Evolutionary conservation across 164 flowering plant species (phyloP).

Genomic region (Santalum album): DNA sequence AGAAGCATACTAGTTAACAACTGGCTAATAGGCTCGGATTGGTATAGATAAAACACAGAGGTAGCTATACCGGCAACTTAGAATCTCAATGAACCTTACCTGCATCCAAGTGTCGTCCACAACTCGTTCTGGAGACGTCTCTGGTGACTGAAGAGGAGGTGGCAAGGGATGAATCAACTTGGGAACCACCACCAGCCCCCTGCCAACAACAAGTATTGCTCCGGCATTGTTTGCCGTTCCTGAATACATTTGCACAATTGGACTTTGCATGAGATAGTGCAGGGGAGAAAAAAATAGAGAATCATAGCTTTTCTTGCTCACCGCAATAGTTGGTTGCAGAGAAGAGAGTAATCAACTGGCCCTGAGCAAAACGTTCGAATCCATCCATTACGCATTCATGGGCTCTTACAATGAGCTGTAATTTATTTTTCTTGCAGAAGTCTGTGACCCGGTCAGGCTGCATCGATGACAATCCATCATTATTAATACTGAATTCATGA

Average conservation of each 20-base stretch:
- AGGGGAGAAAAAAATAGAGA: background rate
- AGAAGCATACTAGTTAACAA: background rate
- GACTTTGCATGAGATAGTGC: conserved; percentile 2
- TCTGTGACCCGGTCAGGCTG: conserved; percentile 98
- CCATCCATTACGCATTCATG: conserved; percentile 99
- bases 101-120: conserved; percentile 91
- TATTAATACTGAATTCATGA: too few relatives aligned
- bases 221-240: conserved; percentile 99
- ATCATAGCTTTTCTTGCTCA: conserved; percentile 18
- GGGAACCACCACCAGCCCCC: conserved; percentile 91
- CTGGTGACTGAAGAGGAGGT: conserved; percentile 93
- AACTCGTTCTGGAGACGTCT: conserved; percentile 78
- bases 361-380: conserved; percentile 97
- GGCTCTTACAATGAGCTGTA: conserved; percentile 94
- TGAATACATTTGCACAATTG: conserved; percentile 19
- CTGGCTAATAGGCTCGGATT: background rate
- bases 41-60: background rate
- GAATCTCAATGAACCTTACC: conserved; percentile 26
- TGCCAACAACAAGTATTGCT: conserved; percentile 85
- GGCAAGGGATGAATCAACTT: conserved; percentile 97
- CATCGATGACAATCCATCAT: conserved; percentile 9
- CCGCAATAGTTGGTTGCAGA: conserved; percentile 99
- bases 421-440: conserved; percentile 87
- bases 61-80: background rate
- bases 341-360: conserved; percentile 90